A percentile compares a stretch with the other conserved stretches of the same genome.
These are phyloP conservation scores for Clarireedia paspali DNA, from an alignment of 2,329 filamentous ascomycete genomes.

Conservation along the genomic window DNA sequence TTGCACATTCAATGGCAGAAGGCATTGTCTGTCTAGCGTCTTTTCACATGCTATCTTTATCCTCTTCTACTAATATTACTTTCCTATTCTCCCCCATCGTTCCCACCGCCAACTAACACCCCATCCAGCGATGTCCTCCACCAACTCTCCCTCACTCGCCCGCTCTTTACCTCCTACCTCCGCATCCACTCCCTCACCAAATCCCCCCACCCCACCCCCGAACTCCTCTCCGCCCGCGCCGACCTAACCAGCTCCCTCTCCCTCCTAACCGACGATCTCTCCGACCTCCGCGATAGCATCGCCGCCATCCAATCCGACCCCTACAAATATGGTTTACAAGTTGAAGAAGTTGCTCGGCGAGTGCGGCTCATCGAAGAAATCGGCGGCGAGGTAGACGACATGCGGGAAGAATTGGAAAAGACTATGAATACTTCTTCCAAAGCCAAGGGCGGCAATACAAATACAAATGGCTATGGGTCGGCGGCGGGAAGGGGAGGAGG, in stretches of 20 bases:
- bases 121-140: constrained; percentile 70
- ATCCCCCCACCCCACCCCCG: constrained; percentile 54
- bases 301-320: constrained; percentile 82
- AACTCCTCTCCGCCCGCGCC: constrained; percentile 70
- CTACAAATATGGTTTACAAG: constrained; percentile 75
- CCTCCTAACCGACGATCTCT: constrained; percentile 72
- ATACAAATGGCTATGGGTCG: constrained; percentile 29
- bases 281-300: constrained; percentile 82
- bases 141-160: constrained; percentile 71
- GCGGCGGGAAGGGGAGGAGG: constrained; percentile 28
- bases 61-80: too few species aligned
- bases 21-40: too few species aligned
- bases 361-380: constrained; percentile 81
- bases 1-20: too few species aligned
- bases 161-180: constrained; percentile 88
- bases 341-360: constrained; percentile 73
- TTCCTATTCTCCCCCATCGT: neutral
- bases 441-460: constrained; percentile 13
- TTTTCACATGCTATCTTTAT: too few species aligned
- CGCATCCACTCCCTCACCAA: constrained; percentile 80
- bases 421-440: constrained; percentile 37
- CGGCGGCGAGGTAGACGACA: constrained; percentile 80
- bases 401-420: constrained; percentile 75
- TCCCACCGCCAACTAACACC: neutral
- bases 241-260: constrained; percentile 61